Evolutionary conservation across 352 stramenopile species (phyloP).

Genomic region (Globisporangium okanoganense): DNA sequence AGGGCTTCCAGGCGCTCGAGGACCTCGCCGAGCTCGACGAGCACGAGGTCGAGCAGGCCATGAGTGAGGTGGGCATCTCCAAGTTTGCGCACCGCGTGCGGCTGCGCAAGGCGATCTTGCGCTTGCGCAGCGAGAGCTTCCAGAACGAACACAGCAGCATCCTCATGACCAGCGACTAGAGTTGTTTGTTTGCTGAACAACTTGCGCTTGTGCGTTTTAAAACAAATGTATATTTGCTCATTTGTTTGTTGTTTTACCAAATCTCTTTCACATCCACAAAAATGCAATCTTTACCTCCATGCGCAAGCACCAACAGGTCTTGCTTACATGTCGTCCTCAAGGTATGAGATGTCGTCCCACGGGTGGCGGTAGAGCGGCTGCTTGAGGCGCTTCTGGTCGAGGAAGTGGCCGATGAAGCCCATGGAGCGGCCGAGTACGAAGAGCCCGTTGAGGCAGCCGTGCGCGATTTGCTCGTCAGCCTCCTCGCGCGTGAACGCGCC

Average conservation of each 20-base stretch:
- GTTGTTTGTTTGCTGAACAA: not conserved
- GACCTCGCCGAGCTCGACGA: conserved; percentile 64
- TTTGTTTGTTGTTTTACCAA: not conserved
- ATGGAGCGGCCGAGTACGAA: conserved; percentile 86
- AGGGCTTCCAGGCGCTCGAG: conserved; percentile 53
- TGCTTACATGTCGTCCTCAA: conserved; percentile 75
- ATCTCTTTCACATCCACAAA: not conserved
- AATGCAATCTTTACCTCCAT: not conserved
- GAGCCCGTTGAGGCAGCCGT: conserved; percentile 95
- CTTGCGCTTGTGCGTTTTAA: not conserved
- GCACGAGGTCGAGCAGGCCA: conserved; percentile 64
- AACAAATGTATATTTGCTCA: not conserved
- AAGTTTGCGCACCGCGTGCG: conserved; percentile 73
- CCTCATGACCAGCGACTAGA: conserved; percentile 19
- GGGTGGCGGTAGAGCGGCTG: conserved; percentile 96
- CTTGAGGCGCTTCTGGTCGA: conserved; percentile 98
- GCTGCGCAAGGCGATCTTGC: conserved; percentile 66
- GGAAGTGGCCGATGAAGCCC: conserved; percentile 93
- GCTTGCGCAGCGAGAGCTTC: conserved; percentile 21
- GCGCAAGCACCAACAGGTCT: not conserved
- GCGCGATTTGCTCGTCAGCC: conserved; percentile 93
- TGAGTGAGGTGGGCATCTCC: conserved; percentile 71
- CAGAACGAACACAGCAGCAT: conserved; percentile 28
- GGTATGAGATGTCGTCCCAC: conserved; percentile 97
- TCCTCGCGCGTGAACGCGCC: conserved; percentile 88